Conservation (phyloP, 2,329 filamentous ascomycete genomes). For the Fusarium robinianum region DNA sequence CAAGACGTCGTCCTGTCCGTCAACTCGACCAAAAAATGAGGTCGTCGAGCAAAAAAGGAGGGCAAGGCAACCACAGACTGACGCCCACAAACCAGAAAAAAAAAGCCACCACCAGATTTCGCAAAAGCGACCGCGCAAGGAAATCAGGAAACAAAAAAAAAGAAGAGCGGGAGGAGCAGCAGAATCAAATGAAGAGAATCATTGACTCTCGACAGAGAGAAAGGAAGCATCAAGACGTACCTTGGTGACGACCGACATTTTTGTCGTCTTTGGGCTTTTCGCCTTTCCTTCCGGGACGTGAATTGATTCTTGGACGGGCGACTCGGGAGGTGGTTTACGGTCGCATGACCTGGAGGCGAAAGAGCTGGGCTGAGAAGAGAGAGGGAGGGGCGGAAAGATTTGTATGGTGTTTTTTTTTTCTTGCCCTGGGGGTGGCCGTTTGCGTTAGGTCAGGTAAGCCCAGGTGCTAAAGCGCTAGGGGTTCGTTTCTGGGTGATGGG, state of each 20-base stretch:
- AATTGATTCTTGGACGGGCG: constrained; percentile 42
- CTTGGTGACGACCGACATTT: constrained; percentile 67
- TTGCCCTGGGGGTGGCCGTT: constrained; percentile 18
- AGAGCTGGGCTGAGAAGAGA: constrained; percentile 24
- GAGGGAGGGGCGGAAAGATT: constrained; percentile 20
- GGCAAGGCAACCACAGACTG: constrained; percentile 10
- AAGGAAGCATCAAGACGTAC: constrained; percentile 45
- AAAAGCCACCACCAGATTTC: too few species aligned
- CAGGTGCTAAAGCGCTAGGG: constrained; percentile 20
- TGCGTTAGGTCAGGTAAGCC: constrained; percentile 21
- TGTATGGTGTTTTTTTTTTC: constrained; percentile 32
- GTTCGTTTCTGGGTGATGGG: constrained; percentile 14
- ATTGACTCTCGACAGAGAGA: too few species aligned
- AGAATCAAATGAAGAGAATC: constrained; percentile 4
- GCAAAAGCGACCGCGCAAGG: constrained; percentile 1
- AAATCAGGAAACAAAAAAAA: not conserved
- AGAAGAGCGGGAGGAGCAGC: constrained; percentile 3
- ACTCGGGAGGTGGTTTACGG: constrained; percentile 43
- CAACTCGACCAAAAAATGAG: constrained; percentile 18
- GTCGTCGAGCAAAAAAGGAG: constrained; percentile 13
- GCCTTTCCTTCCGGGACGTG: constrained; percentile 50
- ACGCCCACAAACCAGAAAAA: constrained; percentile 1
- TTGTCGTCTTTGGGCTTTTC: constrained; percentile 52
- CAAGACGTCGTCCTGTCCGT: too few species aligned
- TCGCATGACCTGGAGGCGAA: constrained; percentile 46